Percentiles rank a stretch among this genome's conserved stretches.
Conservation (phyloP, 257 asterid genomes). For the Cynanchum wilfordii region DNA sequence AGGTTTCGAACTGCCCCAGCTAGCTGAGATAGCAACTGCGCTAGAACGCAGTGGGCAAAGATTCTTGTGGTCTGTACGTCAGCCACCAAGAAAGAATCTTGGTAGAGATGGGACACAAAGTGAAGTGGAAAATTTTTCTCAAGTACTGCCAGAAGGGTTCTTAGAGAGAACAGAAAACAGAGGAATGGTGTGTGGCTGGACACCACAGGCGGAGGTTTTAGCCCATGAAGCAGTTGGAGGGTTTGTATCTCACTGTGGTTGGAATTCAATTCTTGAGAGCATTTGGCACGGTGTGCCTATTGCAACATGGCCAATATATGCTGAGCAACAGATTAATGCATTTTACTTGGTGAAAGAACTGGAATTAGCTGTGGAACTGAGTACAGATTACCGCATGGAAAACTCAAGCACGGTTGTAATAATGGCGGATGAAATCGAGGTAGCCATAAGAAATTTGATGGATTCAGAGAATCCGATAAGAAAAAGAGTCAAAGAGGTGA, state of each 20-base stretch:
- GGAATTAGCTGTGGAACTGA: conserved; percentile 14
- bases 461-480: conserved; percentile 6
- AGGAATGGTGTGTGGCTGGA: conserved; percentile 17
- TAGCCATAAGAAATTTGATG: conserved; percentile 11
- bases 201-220: conserved; percentile 14
- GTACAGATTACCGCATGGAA: conserved; percentile 5
- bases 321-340: conserved; percentile 14
- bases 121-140: background rate
- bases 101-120: background rate
- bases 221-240: conserved; percentile 13
- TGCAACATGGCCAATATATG: conserved; percentile 14
- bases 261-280: conserved; percentile 8
- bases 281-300: conserved; percentile 9
- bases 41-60: conserved; percentile 6
- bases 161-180: conserved; percentile 12
- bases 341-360: conserved; percentile 10
- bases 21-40: conserved; percentile 7
- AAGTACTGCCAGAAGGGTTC: conserved; percentile 5
- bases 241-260: conserved; percentile 17
- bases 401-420: background rate
- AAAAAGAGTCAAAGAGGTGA: conserved; percentile 8
- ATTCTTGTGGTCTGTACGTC: conserved; percentile 11
- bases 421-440: conserved; percentile 11
- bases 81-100: background rate
- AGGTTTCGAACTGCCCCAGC: background rate